Evolutionary conservation across 2,329 filamentous ascomycete genomes (phyloP).

Genomic region (Apiospora saccharicola): DNA sequence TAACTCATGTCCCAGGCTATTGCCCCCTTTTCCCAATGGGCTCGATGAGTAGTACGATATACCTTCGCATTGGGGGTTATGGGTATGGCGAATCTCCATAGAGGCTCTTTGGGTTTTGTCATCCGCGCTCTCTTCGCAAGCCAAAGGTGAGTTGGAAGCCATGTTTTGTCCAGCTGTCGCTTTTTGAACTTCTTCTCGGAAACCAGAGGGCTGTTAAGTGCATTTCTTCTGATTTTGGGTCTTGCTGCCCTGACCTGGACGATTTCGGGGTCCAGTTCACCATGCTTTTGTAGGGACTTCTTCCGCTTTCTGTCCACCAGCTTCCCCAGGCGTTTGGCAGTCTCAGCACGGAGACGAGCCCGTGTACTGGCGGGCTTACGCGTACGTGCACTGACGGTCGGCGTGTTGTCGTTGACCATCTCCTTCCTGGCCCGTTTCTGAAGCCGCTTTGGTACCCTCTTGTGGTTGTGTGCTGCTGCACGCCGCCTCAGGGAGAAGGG

Average conservation of each 20-base stretch:
- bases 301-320: constrained; percentile 63
- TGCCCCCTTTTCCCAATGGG: constrained; percentile 76
- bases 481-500: constrained; percentile 83
- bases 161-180: constrained; percentile 87
- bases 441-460: constrained; percentile 82
- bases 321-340: constrained; percentile 72
- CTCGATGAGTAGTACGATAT: constrained; percentile 86
- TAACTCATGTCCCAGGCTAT: constrained; percentile 96
- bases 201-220: constrained; percentile 69
- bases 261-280: constrained; percentile 42
- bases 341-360: constrained; percentile 74
- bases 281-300: constrained; percentile 43
- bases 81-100: constrained; percentile 92
- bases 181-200: constrained; percentile 73
- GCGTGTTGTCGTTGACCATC: constrained; percentile 92
- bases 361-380: constrained; percentile 67
- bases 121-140: constrained; percentile 92
- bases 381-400: constrained; percentile 72
- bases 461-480: constrained; percentile 95
- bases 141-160: constrained; percentile 94
- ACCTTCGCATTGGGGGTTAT: constrained; percentile 88
- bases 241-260: constrained; percentile 53
- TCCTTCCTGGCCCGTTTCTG: constrained; percentile 72
- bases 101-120: constrained; percentile 76
- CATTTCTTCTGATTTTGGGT: constrained; percentile 75